Evolutionary conservation across 2,329 filamentous ascomycete genomes (phyloP), one percentile per base, ranked within the genome.

Genomic region (Coniella lustricola): DNA sequence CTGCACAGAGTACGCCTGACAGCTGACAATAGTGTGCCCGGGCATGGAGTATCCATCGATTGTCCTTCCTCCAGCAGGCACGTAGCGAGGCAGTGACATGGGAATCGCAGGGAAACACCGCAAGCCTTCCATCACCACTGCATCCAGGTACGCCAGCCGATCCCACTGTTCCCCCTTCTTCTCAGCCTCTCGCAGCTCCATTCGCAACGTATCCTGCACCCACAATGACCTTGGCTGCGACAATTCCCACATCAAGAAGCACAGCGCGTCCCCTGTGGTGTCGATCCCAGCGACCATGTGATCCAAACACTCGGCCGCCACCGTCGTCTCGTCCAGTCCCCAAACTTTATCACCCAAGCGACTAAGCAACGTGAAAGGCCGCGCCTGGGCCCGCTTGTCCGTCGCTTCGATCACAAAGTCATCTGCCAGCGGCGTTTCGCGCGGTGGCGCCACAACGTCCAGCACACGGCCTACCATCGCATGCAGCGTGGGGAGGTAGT

Each of bases 251-350:
- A 87, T 82, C 12, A 87, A 68, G 58, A 86, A 86, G 58, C 81
- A 85, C 0, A 87, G 67, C 0, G 73, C 81, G 55, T 87, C 83
- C 14, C 82, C 82, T 0, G 83, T 86, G 1, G 84, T 87, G 56
- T 87, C 83, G 51, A 87, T 85, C 0, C 83, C 84, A 0, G 83
- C 83, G 0, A 77, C 80, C 77, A 87, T 81, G 61, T 87, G 83
- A 56, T 87, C 83, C 49, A 84, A 74, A 56, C 80, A 84, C 62
- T 87, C 84, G 17, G 82, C 82, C 0, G 81, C 81, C 54, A 79
- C 74, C 56, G 82, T 74, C 3, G 77, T 64, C 3, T 67, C 62
- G 31, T 76, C 70, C 31, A 84, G 68, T 3, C 67, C 62, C 57
- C 66, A 54, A 57, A 65, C 62, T 64, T 79, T 69, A 57, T 79